Percentiles rank a stretch among this genome's conserved stretches.
These are phyloP conservation scores for Candida succiphila DNA, from an alignment of 805 yeast species.

Conservation along the genomic window DNA sequence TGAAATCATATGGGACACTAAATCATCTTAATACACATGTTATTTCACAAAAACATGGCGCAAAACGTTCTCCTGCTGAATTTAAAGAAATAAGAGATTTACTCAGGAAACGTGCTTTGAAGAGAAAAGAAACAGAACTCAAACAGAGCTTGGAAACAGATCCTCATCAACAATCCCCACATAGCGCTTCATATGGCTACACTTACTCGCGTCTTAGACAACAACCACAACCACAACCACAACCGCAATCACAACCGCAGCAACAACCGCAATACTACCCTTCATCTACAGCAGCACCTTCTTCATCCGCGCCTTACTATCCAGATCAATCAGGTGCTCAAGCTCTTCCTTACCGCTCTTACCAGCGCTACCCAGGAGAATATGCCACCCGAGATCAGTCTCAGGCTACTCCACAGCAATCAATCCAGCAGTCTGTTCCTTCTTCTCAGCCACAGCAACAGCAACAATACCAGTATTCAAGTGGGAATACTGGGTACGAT, in stretches of 20 bases:
- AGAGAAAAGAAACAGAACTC: not conserved
- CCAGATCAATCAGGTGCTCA: too few relatives aligned
- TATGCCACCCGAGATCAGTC: too few relatives aligned
- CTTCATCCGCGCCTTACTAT: too few relatives aligned
- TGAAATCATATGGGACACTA: constrained; percentile 49
- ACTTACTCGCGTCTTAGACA: not conserved
- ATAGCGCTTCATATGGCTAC: not conserved
- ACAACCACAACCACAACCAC: not conserved
- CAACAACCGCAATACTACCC: not conserved
- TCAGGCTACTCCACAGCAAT: too few relatives aligned
- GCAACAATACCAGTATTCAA: not conserved
- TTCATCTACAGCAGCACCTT: too few relatives aligned
- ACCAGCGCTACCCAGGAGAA: too few relatives aligned
- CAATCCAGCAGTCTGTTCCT: too few relatives aligned
- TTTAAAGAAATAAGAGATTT: constrained; percentile 39
- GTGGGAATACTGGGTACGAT: too few relatives aligned
- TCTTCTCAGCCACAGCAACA: too few relatives aligned
- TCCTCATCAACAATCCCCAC: not conserved
- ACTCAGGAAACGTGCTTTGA: constrained; percentile 19
- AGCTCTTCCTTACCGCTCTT: too few relatives aligned
- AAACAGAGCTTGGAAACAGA: not conserved
- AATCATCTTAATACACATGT: constrained; percentile 53
- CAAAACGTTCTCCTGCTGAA: constrained; percentile 43
- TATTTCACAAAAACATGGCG: constrained; percentile 41
- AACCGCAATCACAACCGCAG: not conserved